Evolutionary conservation across 2,329 filamentous ascomycete genomes (phyloP), one percentile per base, ranked within the genome.

Genomic region (Berkeleyomyces rouxiae): DNA sequence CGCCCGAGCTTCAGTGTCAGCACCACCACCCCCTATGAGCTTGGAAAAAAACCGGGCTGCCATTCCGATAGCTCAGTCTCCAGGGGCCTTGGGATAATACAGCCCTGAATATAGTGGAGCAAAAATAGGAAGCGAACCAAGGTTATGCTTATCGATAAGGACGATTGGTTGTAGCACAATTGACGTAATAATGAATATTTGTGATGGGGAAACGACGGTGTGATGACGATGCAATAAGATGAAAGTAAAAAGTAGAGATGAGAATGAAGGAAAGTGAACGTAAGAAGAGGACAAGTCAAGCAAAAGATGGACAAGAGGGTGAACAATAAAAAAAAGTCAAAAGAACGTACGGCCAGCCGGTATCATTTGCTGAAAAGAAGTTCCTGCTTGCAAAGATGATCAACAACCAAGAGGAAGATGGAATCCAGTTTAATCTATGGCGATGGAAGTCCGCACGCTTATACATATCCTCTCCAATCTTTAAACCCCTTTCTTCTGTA

Each of bases 41-140:
- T 61, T 64, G 6, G 63, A 64, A 55, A 64, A 64, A 44, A 64
- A 64, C 16, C 63, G 53, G 23, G 59, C 59, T 49, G 60, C 60
- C 61, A 51, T 64, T 23, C 23, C 23, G 23, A 23, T 23, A 23
- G 23, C 23, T 23, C 23, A 31, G 11, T 13, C 4, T 16, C 36
- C 36, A 9, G 36, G 3, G 13, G 6, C 39, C 53, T 33, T 39
- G 10, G 16, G 31, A 7, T 37, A 16, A n/a, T 9, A 47, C n/a
- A 16, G n/a, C 23, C 23, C 47, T 31, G 33, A 51, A 51, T 49
- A 49, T 23, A n/a, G 46, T 49, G n/a, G 2, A 51, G 0, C 4
- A 51, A 53, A 13, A 36, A 55, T 9, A n/a, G 36, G 51, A 36
- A 3, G 0, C 3, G 0, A 4, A 11, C 9, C 7, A 7, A 5